A percentile compares a stretch with the other conserved stretches of the same genome.
These are phyloP conservation scores for Coriaria nepalensis DNA, from an alignment of 306 rosid genomes.

Conservation along the genomic window DNA sequence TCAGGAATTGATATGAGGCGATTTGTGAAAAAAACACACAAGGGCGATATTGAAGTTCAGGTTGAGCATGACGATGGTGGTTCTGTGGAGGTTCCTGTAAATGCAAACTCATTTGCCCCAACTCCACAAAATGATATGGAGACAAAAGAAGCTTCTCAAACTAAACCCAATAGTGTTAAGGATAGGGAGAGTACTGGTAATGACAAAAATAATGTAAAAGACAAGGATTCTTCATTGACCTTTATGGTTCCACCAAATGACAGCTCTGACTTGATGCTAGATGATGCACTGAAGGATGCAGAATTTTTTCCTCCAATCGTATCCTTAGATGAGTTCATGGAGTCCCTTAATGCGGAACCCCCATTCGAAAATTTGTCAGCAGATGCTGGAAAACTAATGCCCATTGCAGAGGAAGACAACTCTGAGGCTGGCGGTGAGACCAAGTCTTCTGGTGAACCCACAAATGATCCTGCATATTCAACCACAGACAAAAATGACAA, in stretches of 20 bases:
- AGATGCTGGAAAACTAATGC: slow-evolving; percentile 31
- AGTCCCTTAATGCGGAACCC: slow-evolving; percentile 66
- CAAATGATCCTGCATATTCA: slow-evolving; percentile 17
- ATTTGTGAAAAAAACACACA: slow-evolving; percentile 82
- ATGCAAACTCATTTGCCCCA: slow-evolving; percentile 24
- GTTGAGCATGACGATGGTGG: slow-evolving; percentile 59
- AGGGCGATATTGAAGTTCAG: slow-evolving; percentile 94
- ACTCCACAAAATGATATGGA: slow-evolving; percentile 28
- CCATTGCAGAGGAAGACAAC: slow-evolving; percentile 32
- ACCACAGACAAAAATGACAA: slow-evolving; percentile 6
- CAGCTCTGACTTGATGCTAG: slow-evolving; percentile 57
- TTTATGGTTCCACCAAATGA: slow-evolving; percentile 53
- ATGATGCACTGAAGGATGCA: slow-evolving; percentile 65
- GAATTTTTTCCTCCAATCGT: slow-evolving; percentile 75
- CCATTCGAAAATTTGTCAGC: slow-evolving; percentile 50
- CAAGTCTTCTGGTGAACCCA: slow-evolving; percentile 25
- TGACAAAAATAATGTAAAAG: slow-evolving; percentile 26
- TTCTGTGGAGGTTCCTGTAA: slow-evolving; percentile 49
- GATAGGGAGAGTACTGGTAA: slow-evolving; percentile 14
- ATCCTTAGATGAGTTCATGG: slow-evolving; percentile 92
- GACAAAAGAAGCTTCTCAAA: slow-evolving; percentile 18
- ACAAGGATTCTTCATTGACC: slow-evolving; percentile 23
- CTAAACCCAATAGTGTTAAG: slow-evolving; percentile 25
- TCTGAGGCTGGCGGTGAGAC: slow-evolving; percentile 26
- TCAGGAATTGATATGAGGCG: slow-evolving; percentile 78